phyloP scores from a whole-genome alignment of 305 asterid genomes.

The Fraxinus sp. region DNA sequence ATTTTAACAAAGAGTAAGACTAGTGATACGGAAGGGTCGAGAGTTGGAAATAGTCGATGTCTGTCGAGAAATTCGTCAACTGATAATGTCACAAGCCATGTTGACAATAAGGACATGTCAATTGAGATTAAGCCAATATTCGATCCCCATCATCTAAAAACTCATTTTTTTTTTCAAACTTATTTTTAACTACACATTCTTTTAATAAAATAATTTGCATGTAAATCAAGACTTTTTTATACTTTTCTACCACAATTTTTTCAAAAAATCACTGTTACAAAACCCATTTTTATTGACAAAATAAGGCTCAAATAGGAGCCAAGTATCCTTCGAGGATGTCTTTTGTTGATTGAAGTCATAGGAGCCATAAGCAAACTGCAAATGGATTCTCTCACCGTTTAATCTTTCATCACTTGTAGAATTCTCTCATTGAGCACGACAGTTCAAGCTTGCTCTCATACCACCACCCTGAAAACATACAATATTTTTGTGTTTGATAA shows the following conservation, averaged over 20 bases:
- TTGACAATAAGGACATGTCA: conserved; percentile 46
- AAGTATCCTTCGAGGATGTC: conserved; percentile 39
- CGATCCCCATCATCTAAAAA: too few species aligned
- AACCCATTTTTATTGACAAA: too few species aligned
- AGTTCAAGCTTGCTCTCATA: conserved; percentile 56
- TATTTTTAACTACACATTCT: too few species aligned
- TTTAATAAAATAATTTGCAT: too few species aligned
- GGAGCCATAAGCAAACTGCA: conserved; percentile 46
- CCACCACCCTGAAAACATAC: too few species aligned
- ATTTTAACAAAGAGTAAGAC: conserved; percentile 48
- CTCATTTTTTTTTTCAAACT: too few species aligned
- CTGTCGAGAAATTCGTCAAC: conserved; percentile 35
- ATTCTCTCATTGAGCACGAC: conserved; percentile 49
- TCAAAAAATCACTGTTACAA: too few species aligned
- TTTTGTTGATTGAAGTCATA: conserved; percentile 49
- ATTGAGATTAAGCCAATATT: conserved; percentile 43
- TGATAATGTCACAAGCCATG: conserved; percentile 39
- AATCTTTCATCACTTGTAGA: conserved; percentile 62
- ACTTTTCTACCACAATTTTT: too few species aligned
- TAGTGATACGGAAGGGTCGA: conserved; percentile 37
- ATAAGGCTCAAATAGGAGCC: too few species aligned
- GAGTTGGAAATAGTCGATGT: conserved; percentile 28
- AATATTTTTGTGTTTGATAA: too few species aligned
- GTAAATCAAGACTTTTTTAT: too few species aligned
- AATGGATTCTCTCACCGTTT: conserved; percentile 50